phyloP scores from a whole-genome alignment of 2,329 filamentous ascomycete species.

The Ilyonectria robusta region DNA sequence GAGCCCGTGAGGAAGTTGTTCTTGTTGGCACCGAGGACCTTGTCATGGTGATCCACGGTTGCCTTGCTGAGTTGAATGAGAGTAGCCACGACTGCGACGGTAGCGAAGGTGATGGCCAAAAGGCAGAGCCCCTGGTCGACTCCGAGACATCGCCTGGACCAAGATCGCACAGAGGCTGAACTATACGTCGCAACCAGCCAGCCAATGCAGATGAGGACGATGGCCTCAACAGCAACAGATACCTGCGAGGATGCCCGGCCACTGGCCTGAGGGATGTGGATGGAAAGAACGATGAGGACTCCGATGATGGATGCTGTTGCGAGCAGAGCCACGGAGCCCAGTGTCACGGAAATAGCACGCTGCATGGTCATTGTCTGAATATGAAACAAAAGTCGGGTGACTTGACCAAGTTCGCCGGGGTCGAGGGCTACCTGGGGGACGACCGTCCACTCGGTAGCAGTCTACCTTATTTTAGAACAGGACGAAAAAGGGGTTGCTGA shows the following conservation, averaged over 20 bases:
- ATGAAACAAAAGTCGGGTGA: conserved; percentile 14
- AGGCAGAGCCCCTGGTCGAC: conserved; percentile 51
- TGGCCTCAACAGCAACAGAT: conserved; percentile 49
- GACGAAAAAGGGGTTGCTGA: not conserved
- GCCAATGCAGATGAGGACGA: conserved; percentile 44
- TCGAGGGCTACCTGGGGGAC: conserved; percentile 14
- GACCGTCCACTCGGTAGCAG: conserved; percentile 17
- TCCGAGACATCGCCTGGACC: conserved; percentile 43
- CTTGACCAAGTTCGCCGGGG: conserved; percentile 26
- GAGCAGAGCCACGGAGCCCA: conserved; percentile 42
- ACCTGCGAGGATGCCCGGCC: conserved; percentile 44
- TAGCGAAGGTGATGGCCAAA: conserved; percentile 60
- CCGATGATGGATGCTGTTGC: conserved; percentile 40
- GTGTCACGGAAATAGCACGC: conserved; percentile 34
- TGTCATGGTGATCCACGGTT: conserved; percentile 30
- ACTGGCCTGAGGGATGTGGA: conserved; percentile 39
- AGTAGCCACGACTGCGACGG: conserved; percentile 60
- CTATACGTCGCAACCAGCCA: conserved; percentile 54
- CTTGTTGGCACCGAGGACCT: conserved; percentile 33
- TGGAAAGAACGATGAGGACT: conserved; percentile 40
- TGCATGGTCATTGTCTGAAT: conserved; percentile 36
- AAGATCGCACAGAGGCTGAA: conserved; percentile 38
- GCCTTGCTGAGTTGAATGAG: conserved; percentile 56
- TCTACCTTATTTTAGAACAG: not conserved
- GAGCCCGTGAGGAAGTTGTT: conserved; percentile 59